Evolutionary conservation across 257 asterid species (phyloP).

Genomic region (Coffea canephora): DNA sequence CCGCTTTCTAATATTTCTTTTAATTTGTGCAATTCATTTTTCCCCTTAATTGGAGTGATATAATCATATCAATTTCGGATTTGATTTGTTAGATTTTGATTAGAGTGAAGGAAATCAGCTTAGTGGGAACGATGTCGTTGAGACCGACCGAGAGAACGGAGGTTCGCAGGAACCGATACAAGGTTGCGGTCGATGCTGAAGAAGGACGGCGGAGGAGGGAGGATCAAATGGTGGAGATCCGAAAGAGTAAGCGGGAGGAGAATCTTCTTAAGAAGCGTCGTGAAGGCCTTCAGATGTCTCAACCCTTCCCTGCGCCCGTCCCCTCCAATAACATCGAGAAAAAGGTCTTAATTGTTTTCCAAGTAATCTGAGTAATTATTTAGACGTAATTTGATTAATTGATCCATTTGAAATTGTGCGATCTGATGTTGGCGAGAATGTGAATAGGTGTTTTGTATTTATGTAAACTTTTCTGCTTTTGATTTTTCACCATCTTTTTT

Average conservation of each 20-base stretch:
- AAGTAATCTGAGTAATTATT: too few species aligned
- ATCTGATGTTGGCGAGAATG: too few species aligned
- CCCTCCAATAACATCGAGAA: conserved; percentile 59
- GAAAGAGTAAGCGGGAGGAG: conserved; percentile 87
- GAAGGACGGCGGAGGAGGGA: conserved; percentile 93
- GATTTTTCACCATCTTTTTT: too few species aligned
- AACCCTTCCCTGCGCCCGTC: conserved; percentile 53
- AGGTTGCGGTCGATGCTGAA: conserved; percentile 96
- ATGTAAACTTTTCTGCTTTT: too few species aligned
- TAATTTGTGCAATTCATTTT: too few species aligned
- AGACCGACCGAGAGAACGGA: conserved; percentile 84
- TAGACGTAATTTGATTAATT: too few species aligned
- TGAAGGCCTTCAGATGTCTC: conserved; percentile 68
- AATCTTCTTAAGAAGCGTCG: conserved; percentile 89
- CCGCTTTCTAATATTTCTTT: too few species aligned
- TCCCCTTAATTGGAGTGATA: too few species aligned
- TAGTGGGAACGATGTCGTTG: conserved; percentile 49
- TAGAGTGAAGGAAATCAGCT: conserved; percentile 26
- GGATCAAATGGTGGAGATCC: conserved; percentile 96
- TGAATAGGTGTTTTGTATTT: too few species aligned
- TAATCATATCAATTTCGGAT: too few species aligned
- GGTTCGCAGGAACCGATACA: conserved; percentile 91
- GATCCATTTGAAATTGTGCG: too few species aligned
- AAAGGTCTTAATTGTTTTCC: conserved; percentile 40
- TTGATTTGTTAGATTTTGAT: background rate